Evolutionary conservation across 805 yeast genomes (phyloP).

Genomic region (Cyberlindnera mycetangii): DNA sequence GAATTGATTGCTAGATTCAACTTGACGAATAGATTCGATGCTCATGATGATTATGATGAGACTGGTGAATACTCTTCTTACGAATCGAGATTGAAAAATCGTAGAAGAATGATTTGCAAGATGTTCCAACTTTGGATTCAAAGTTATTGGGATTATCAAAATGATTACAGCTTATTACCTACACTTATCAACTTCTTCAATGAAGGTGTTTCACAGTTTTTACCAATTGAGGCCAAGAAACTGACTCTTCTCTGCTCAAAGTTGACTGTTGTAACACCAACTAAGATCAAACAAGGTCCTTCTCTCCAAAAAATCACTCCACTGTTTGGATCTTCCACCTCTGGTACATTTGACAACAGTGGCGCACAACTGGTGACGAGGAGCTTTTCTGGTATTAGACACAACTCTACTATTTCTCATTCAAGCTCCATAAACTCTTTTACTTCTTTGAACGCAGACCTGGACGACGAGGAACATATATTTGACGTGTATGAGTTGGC

Average conservation of each 20-base stretch:
- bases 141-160: conserved; percentile 75
- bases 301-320: conserved; percentile 10
- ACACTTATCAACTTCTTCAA: conserved; percentile 75
- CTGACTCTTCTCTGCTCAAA: conserved; percentile 62
- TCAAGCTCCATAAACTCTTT: conserved; percentile 32
- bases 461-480: conserved; percentile 41
- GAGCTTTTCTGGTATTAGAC: conserved; percentile 35
- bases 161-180: conserved; percentile 60
- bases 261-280: conserved; percentile 53
- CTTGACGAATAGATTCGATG: conserved; percentile 35
- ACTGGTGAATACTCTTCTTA: conserved; percentile 38
- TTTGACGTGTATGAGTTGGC: conserved; percentile 59
- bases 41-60: conserved; percentile 32
- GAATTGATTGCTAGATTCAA: conserved; percentile 67
- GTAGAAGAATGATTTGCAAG: conserved; percentile 65
- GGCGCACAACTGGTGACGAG: conserved; percentile 50
- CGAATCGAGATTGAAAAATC: conserved; percentile 42
- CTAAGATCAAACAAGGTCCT: conserved; percentile 34
- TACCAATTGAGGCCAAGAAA: conserved; percentile 65
- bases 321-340: conserved; percentile 6
- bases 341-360: conserved; percentile 15
- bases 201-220: conserved; percentile 59
- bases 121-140: conserved; percentile 84
- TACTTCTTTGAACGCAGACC: conserved; percentile 28
- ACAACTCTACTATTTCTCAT: conserved; percentile 35